phyloP scores from a whole-genome alignment of 805 yeast genomes.

The Priceomyces castillae region DNA sequence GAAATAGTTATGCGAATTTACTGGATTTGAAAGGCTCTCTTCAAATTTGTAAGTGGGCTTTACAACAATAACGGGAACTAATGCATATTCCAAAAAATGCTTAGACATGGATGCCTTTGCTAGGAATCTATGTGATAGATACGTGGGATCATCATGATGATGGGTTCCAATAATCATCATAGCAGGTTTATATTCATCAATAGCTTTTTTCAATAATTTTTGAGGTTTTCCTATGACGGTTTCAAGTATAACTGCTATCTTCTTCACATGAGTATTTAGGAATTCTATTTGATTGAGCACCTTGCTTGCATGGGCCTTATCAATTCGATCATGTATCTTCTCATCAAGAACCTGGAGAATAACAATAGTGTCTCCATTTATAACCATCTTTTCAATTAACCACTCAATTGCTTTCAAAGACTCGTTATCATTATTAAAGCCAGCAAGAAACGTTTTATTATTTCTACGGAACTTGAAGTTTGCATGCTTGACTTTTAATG shows the following conservation, averaged over 20 bases:
- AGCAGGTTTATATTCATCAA: conserved; percentile 41
- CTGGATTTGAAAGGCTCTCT: conserved; percentile 29
- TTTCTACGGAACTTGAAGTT: conserved; percentile 43
- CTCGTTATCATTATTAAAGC: conserved; percentile 37
- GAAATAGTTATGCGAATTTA: conserved; percentile 36
- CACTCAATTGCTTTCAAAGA: conserved; percentile 41
- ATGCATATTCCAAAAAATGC: conserved; percentile 41
- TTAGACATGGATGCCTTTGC: conserved; percentile 36
- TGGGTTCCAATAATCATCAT: conserved; percentile 46
- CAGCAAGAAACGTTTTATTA: conserved; percentile 41
- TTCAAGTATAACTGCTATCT: conserved; percentile 39
- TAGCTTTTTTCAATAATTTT: conserved; percentile 35
- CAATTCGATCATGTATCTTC: conserved; percentile 25
- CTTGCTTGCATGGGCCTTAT: conserved; percentile 26
- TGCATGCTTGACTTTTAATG: conserved; percentile 41
- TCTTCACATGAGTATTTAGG: conserved; percentile 34
- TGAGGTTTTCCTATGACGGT: conserved; percentile 42
- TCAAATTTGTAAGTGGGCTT: conserved; percentile 36
- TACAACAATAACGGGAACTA: conserved; percentile 44
- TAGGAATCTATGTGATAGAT: conserved; percentile 21
- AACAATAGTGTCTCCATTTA: conserved; percentile 43
- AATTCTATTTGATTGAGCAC: conserved; percentile 30
- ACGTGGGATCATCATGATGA: conserved; percentile 22
- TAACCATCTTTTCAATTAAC: conserved; percentile 43
- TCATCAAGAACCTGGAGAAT: conserved; percentile 42